These are phyloP conservation scores for Citrullus colocynthis DNA, from an alignment of 306 rosid genomes.

Conservation along the genomic window DNA sequence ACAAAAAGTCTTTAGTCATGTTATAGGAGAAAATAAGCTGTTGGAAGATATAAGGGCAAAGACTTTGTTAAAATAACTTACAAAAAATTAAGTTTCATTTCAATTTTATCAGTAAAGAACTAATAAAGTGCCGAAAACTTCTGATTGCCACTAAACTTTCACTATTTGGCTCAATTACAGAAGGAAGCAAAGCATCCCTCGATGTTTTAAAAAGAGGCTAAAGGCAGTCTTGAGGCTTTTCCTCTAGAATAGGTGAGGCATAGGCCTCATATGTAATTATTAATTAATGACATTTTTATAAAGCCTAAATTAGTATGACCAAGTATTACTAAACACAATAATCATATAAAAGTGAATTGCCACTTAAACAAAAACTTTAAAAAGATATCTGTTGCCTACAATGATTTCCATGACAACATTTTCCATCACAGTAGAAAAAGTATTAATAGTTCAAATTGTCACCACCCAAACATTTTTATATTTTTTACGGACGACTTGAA, in stretches of 20 bases:
- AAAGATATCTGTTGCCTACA: too few species aligned
- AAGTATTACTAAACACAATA: not conserved
- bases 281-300: too few species aligned
- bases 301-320: not conserved
- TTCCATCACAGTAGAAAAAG: too few species aligned
- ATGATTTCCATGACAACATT: too few species aligned
- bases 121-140: not conserved
- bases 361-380: too few species aligned
- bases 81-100: not conserved
- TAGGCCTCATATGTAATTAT: not conserved
- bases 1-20: slow-evolving; percentile 8
- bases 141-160: not conserved
- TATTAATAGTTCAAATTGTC: too few species aligned
- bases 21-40: not conserved
- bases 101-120: not conserved
- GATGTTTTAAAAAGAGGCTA: not conserved
- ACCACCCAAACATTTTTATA: too few species aligned
- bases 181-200: not conserved
- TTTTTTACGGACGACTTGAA: too few species aligned
- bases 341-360: not conserved
- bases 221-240: not conserved
- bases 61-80: not conserved
- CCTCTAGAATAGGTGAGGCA: not conserved
- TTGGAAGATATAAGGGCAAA: not conserved
- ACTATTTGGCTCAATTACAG: not conserved